phyloP scores from a whole-genome alignment of 768 basidiomycete species.

The Leccinellum rugosiceps region DNA sequence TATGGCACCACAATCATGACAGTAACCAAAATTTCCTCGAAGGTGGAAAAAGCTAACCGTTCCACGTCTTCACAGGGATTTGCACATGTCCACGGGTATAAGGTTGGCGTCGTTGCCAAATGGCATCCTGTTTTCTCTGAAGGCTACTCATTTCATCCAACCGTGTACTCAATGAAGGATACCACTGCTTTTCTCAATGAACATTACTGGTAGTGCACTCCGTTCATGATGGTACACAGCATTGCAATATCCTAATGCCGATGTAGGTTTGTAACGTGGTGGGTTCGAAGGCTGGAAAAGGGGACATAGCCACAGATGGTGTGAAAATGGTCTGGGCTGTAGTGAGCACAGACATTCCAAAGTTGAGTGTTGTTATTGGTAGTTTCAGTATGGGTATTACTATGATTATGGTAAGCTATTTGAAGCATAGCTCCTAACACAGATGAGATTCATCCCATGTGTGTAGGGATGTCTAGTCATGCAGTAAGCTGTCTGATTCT shows the following conservation, averaged over 20 bases:
- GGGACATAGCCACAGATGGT: slow-evolving; percentile 91
- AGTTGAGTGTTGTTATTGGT: slow-evolving; percentile 89
- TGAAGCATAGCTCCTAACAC: slow-evolving; percentile 1
- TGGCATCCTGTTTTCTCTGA: slow-evolving; percentile 92
- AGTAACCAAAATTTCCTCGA: slow-evolving; percentile 39
- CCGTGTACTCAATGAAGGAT: slow-evolving; percentile 89
- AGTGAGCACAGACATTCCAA: slow-evolving; percentile 91
- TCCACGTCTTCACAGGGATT: slow-evolving; percentile 55
- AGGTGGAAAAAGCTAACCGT: slow-evolving; percentile 4
- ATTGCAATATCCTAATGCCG: slow-evolving; percentile 5
- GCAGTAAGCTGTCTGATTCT: slow-evolving; percentile 55
- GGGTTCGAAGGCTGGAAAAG: slow-evolving; percentile 90
- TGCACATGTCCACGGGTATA: slow-evolving; percentile 83
- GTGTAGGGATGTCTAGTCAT: slow-evolving; percentile 83
- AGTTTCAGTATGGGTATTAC: slow-evolving; percentile 95
- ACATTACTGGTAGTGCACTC: slow-evolving; percentile 76
- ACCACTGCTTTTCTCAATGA: slow-evolving; percentile 89
- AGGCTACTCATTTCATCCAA: slow-evolving; percentile 94
- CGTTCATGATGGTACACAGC: too few relatives aligned
- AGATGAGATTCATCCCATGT: slow-evolving; percentile 12
- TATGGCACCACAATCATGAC: slow-evolving; percentile 91
- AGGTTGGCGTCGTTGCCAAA: slow-evolving; percentile 93
- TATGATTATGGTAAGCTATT: slow-evolving; percentile 72
- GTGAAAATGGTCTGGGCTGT: slow-evolving; percentile 98
- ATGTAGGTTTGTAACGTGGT: slow-evolving; percentile 90